Evolutionary conservation across 1,139 yeast species (phyloP).

Genomic region (Protomyces arabidopsidicola): DNA sequence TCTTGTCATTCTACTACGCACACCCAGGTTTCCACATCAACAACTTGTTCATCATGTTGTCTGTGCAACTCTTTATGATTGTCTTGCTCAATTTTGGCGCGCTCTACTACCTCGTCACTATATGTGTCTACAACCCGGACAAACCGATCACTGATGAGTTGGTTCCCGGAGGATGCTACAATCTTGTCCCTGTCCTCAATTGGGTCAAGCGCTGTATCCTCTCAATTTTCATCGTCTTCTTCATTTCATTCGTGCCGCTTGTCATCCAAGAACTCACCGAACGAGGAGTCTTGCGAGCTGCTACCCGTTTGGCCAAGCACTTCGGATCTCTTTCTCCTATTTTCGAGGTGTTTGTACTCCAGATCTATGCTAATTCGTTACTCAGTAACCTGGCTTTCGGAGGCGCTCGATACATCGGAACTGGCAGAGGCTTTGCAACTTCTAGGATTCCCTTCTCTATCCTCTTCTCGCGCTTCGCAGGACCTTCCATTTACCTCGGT

Average conservation of each 20-base stretch:
- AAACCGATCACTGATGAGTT: slow-evolving; percentile 79
- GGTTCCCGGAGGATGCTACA: slow-evolving; percentile 91
- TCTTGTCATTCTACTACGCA: slow-evolving; percentile 95
- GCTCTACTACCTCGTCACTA: slow-evolving; percentile 81
- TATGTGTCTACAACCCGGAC: slow-evolving; percentile 78
- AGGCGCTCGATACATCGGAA: slow-evolving; percentile 98
- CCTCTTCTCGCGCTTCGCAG: slow-evolving; percentile 92
- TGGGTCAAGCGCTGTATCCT: slow-evolving; percentile 97
- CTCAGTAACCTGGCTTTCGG: slow-evolving; percentile 92
- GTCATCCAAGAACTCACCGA: slow-evolving; percentile 95
- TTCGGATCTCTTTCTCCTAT: slow-evolving; percentile 85
- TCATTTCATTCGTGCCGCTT: slow-evolving; percentile 92
- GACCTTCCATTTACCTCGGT: slow-evolving; percentile 94
- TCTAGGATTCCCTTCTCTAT: slow-evolving; percentile 97
- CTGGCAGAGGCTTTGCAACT: slow-evolving; percentile 99
- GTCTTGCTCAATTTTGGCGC: slow-evolving; percentile 88
- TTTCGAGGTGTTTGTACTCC: slow-evolving; percentile 98
- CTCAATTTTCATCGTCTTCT: slow-evolving; percentile 97
- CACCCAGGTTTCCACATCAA: slow-evolving; percentile 99
- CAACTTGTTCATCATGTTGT: slow-evolving; percentile 89
- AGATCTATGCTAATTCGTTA: slow-evolving; percentile 88
- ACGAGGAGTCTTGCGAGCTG: slow-evolving; percentile 95
- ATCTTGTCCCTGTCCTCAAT: slow-evolving; percentile 80
- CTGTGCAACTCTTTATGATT: slow-evolving; percentile 88
- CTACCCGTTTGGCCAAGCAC: slow-evolving; percentile 86